Evolutionary conservation across 108 stramenopile species (phyloP), one percentile per base, ranked within the genome.

Genomic region (Cyclotella distinguenda): DNA sequence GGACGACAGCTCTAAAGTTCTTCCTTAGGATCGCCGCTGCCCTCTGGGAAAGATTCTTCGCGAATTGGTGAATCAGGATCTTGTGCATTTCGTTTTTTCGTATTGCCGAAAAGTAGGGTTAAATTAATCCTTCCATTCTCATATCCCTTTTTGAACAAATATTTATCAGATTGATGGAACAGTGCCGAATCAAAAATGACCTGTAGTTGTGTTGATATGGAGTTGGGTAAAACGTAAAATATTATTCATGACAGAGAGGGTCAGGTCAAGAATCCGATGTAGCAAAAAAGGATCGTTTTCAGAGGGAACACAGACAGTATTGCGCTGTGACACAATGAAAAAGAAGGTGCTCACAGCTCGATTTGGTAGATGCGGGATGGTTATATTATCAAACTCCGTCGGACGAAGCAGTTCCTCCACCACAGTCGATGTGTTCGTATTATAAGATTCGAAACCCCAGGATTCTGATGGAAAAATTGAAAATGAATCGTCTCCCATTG

Each of bases 171-270:
- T 50, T 88, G 82, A 52, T 94, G 90, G 46, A 91, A 89, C 27
- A 94, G 78, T 28, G 88, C 84, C 4, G 84, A 84, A 64, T 94
- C 89, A 74, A 94, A 91, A 32, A 94, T 72, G 2, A 91, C 85
- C n/a, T n/a, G n/a, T n/a, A n/a, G n/a, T n/a, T n/a, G n/a, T n/a
- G n/a, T n/a, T n/a, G n/a, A n/a, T n/a, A n/a, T n/a, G n/a, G n/a
- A n/a, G n/a, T n/a, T n/a, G n/a, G n/a, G n/a, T n/a, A n/a, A n/a
- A n/a, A n/a, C n/a, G n/a, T n/a, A n/a, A n/a, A n/a, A n/a, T n/a
- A n/a, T n/a, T n/a, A n/a, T n/a, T n/a, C n/a, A n/a, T n/a, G n/a
- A n/a, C n/a, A n/a, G n/a, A n/a, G n/a, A n/a, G n/a, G n/a, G n/a
- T n/a, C n/a, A n/a, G n/a, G n/a, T n/a, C n/a, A n/a, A n/a, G n/a